These are phyloP conservation scores for Colletotrichum sp. DNA, from an alignment of 2,329 filamentous ascomycete genomes.

Conservation along the genomic window DNA sequence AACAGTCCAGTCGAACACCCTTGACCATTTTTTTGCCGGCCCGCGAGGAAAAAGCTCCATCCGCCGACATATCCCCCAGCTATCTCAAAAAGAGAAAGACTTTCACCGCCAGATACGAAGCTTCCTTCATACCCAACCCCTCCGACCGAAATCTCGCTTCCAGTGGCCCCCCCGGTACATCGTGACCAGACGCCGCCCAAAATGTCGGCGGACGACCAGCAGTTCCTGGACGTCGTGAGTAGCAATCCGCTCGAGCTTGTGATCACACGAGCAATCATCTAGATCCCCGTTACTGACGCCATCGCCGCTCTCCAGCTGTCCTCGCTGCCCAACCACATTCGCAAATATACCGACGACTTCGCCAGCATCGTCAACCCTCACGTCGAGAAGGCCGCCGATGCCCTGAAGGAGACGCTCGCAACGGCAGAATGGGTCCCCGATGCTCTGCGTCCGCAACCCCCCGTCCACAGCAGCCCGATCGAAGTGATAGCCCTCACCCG, in stretches of 20 bases:
- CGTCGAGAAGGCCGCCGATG: constrained; percentile 76
- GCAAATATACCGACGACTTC: constrained; percentile 72
- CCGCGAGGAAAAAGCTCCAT: neutral
- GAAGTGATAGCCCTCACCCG: constrained; percentile 37
- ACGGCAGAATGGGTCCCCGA: constrained; percentile 76
- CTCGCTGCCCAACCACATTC: constrained; percentile 66
- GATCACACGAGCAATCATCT: neutral
- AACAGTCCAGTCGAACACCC: neutral
- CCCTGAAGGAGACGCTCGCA: constrained; percentile 72
- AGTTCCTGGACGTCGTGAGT: constrained; percentile 78
- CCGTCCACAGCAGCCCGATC: constrained; percentile 38
- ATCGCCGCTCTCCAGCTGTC: constrained; percentile 48
- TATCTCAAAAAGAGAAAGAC: neutral
- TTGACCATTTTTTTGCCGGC: constrained; percentile 12
- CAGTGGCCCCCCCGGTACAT: neutral
- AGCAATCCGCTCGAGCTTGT: neutral
- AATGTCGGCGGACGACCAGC: constrained; percentile 83
- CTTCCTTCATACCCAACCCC: neutral
- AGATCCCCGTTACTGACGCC: constrained; percentile 7
- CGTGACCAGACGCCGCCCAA: constrained; percentile 30
- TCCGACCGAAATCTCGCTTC: neutral
- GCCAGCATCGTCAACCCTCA: constrained; percentile 83
- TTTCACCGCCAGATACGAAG: neutral
- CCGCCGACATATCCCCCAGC: neutral
- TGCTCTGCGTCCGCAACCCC: constrained; percentile 65